A percentile compares a stretch with the other conserved stretches of the same genome.
These are phyloP conservation scores for Fusarium mexicanum DNA, from an alignment of 2,329 filamentous ascomycete genomes.

Conservation along the genomic window DNA sequence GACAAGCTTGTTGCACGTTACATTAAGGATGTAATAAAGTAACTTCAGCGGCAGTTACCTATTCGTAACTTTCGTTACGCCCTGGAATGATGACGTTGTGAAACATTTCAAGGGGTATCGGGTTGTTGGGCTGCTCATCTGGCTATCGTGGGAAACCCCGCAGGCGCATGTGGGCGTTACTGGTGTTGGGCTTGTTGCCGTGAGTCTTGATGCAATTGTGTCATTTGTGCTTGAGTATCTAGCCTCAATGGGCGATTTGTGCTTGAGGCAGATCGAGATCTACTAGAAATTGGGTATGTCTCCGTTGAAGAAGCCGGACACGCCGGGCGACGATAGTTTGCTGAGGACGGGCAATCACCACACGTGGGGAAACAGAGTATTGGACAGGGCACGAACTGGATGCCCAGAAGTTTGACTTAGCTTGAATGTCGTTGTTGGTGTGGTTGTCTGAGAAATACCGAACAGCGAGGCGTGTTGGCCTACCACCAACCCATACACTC, in stretches of 20 bases:
- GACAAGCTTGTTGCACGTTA: constrained; percentile 5
- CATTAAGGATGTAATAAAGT: background rate
- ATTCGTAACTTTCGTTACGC: background rate
- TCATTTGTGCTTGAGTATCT: constrained; percentile 20
- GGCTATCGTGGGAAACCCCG: background rate
- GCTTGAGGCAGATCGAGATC: constrained; percentile 27
- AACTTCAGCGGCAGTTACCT: constrained; percentile 7
- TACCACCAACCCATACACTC: background rate
- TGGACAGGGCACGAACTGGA: constrained; percentile 17
- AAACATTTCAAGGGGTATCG: constrained; percentile 3
- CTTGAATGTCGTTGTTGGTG: constrained; percentile 20
- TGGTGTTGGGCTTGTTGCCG: background rate
- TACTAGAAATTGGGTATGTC: constrained; percentile 3
- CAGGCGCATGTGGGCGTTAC: background rate
- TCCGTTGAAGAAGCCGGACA: constrained; percentile 4
- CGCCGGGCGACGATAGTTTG: constrained; percentile 10
- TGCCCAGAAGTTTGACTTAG: constrained; percentile 7
- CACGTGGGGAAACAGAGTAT: constrained; percentile 26
- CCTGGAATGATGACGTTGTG: constrained; percentile 15
- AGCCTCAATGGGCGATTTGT: constrained; percentile 15
- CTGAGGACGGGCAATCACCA: constrained; percentile 1
- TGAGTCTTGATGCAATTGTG: constrained; percentile 12
- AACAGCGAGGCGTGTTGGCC: background rate
- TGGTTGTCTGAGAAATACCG: constrained; percentile 15
- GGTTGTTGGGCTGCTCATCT: background rate